phyloP scores from a whole-genome alignment of 1,284 basidiomycete species.

The Coriolopsis trogii region DNA sequence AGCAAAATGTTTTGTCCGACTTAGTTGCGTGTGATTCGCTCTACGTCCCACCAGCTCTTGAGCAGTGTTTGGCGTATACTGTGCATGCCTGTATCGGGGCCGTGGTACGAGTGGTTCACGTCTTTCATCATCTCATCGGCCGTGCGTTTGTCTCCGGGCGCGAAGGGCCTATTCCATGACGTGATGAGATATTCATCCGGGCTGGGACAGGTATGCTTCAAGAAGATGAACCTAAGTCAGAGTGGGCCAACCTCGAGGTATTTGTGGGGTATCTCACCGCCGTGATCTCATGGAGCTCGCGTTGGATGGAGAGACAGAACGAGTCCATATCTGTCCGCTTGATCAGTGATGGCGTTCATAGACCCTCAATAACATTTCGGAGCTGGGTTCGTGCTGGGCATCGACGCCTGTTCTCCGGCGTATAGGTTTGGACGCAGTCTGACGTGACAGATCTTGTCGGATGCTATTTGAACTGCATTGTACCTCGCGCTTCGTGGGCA shows the following conservation, averaged over 20 bases:
- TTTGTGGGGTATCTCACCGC: constrained; percentile 57
- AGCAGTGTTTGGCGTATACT: constrained; percentile 56
- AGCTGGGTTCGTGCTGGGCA: too few species aligned
- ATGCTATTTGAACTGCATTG: too few species aligned
- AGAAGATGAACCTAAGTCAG: too few species aligned
- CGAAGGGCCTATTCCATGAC: constrained; percentile 64
- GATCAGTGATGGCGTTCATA: too few species aligned
- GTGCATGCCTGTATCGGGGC: constrained; percentile 46
- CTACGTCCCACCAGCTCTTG: constrained; percentile 57
- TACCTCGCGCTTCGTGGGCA: too few species aligned
- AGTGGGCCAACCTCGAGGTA: too few species aligned
- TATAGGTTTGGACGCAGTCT: too few species aligned
- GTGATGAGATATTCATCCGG: constrained; percentile 56
- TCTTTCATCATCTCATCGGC: constrained; percentile 53
- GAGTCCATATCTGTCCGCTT: constrained; percentile 58
- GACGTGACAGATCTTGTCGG: too few species aligned
- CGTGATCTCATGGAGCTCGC: constrained; percentile 70
- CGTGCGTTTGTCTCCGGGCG: constrained; percentile 60
- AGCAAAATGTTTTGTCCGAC: not conserved
- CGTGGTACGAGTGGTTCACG: constrained; percentile 38
- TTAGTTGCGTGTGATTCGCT: constrained; percentile 35
- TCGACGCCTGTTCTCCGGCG: too few species aligned
- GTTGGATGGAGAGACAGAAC: constrained; percentile 64
- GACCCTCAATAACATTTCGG: too few species aligned
- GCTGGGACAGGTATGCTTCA: constrained; percentile 53